A percentile compares a stretch with the other conserved stretches of the same genome.
Conservation (phyloP, 2,329 filamentous ascomycete species). For the Colletotrichum agaves region DNA sequence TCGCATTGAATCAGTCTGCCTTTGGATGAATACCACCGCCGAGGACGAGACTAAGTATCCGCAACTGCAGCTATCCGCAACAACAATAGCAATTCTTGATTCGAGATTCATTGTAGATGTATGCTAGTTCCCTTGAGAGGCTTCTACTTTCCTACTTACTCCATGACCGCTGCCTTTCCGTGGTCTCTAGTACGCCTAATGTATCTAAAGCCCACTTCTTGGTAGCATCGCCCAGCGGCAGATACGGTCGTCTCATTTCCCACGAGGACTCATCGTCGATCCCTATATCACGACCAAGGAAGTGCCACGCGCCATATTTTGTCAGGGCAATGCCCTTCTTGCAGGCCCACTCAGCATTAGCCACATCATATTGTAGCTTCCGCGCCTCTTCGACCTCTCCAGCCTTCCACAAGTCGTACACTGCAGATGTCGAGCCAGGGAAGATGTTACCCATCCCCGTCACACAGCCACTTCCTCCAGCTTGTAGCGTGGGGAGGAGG, state of each 20-base stretch:
- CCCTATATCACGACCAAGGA: constrained; percentile 51
- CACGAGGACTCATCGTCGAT: constrained; percentile 50
- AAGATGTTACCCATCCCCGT: constrained; percentile 60
- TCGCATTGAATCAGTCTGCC: accelerated
- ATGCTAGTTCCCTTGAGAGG: no score
- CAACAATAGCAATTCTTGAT: no score
- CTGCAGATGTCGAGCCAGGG: constrained; percentile 51
- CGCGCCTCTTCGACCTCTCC: constrained; percentile 51
- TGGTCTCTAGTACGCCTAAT: constrained; percentile 49
- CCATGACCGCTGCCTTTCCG: constrained; percentile 43
- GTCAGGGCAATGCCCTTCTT: constrained; percentile 59
- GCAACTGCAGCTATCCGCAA: no score
- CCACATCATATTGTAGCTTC: constrained; percentile 54
- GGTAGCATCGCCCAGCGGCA: constrained; percentile 48
- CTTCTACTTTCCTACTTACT: background rate
- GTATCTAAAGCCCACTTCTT: constrained; percentile 56
- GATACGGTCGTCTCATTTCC: constrained; percentile 56
- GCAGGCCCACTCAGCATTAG: constrained; percentile 61
- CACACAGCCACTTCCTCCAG: constrained; percentile 55
- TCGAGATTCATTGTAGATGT: no score
- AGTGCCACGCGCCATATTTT: constrained; percentile 58
- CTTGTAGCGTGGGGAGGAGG: constrained; percentile 52
- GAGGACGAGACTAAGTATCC: no score
- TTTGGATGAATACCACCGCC: no score
- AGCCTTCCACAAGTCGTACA: constrained; percentile 54